phyloP scores from a whole-genome alignment of 2,329 filamentous ascomycete species.

The Botrytis elliptica region DNA sequence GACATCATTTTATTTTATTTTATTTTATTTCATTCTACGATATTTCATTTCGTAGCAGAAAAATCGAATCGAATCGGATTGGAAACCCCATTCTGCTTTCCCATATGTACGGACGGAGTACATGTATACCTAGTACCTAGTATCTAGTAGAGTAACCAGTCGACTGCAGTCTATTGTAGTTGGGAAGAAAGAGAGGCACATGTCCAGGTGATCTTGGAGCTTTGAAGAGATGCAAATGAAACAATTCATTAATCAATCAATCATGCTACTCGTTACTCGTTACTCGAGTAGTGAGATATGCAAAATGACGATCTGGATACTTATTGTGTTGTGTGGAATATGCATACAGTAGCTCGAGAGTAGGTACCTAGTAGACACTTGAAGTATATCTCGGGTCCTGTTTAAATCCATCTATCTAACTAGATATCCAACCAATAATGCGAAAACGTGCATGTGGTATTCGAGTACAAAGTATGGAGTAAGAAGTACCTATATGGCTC shows the following conservation, averaged over 20 bases:
- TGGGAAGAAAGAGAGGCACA: neutral
- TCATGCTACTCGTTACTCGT: neutral
- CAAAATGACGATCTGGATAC: neutral
- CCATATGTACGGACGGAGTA: too few relatives aligned
- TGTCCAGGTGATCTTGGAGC: neutral
- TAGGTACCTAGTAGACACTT: too few relatives aligned
- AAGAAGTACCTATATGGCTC: neutral
- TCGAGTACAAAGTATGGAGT: neutral
- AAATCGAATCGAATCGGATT: too few relatives aligned
- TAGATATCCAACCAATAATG: neutral
- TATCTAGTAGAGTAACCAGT: neutral
- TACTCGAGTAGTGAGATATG: neutral
- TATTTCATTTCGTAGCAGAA: too few relatives aligned
- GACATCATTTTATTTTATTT: conserved; percentile 4
- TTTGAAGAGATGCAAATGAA: neutral
- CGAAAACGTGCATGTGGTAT: neutral
- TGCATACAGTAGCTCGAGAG: neutral
- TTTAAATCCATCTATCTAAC: neutral
- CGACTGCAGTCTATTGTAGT: neutral
- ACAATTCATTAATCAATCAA: neutral
- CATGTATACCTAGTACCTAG: neutral
- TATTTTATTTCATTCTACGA: too few relatives aligned
- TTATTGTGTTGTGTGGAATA: neutral
- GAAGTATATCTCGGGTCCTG: neutral
- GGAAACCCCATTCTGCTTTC: too few relatives aligned